Base-by-base conservation (phyloP, 306 rosid species). In the Rubus idaeus region DNA sequence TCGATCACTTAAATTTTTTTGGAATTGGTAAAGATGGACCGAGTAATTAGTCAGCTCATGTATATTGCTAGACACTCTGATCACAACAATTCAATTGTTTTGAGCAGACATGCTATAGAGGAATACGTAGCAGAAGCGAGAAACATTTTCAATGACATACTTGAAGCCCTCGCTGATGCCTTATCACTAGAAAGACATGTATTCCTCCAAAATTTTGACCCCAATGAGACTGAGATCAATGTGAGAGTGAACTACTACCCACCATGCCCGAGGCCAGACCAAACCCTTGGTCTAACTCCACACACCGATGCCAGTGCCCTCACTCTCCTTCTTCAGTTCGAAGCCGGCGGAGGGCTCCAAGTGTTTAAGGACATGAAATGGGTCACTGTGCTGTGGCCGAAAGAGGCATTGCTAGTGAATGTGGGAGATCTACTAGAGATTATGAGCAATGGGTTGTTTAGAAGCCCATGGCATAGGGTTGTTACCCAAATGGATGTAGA, bases 201-300 rank as follows among this genome's bases (percentile, higher is more conserved):
- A 18, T 71, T 71, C 49, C 75, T 71, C 75, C 75, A 39, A 71
- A 51, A 51, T n/a, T 52, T 71, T 37, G 64, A 71, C 50, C 64
- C 50, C 3, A 8, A 23, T 3, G 73, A 69, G 17, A 18, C 49
- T 71, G 75, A 52, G 64, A 71, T 71, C 64, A 52, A 71, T 39
- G 64, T 71, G 47, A 71, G 75, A n/a, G 75, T 71, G 63, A 71
- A 71, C 49, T 71, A 71, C 64, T 71, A 71, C 50, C 75, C 75
- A 37, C 64, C 75, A 52, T 71, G 75, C 20, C 64, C 75, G 8
- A 37, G 64, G 44, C 64, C 75, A 37, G 50, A 71, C 37, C 64
- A 16, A 51, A 20, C 64, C n/a, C 75, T 71, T 1, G 63, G 75
- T 18, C 4, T 35, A 71, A 71, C 75, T 52, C 75, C 63, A 39